Evolutionary conservation across 441 rosid genomes (phyloP), one percentile per base, ranked within the genome.

Genomic region (Euphorbia celastroides): DNA sequence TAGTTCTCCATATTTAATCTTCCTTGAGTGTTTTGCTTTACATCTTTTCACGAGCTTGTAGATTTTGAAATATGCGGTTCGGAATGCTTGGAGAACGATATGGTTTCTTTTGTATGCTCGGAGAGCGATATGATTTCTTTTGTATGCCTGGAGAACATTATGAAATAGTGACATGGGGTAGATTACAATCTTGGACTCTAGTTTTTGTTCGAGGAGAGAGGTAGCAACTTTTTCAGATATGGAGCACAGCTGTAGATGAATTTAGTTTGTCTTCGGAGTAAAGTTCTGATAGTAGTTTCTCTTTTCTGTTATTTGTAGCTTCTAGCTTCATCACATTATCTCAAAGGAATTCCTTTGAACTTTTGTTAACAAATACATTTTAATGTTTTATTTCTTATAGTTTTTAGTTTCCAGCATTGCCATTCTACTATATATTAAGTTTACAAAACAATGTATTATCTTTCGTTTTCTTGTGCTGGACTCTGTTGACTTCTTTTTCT

Each of bases 401-500:
- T 0, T 22, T 42, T 48, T 51, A 34, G 5, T 68, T 50, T 44
- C 57, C 16, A 41, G 13, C 55, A 25, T 12, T 16, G 34, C 58
- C 23, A 31, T 20, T 25, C 22, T 16, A 51, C 56, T 19, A 1
- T 26, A 1, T 51, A 20, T 51, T 51, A 51, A n/a, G 22, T 51
- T 26, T 51, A 48, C 19, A 17, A 20, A 41, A 28, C 38, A 13
- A 28, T 27, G 14, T 8, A 20, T 30, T 16, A 13, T 55, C 58
- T 25, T 51, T 51, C 42, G n/a, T 27, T 57, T 27, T 17, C 26
- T 65, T 51, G 7, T n/a, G 11, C 31, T 27, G 48, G 31, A 48
- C 42, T 32, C 16, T 19, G 27, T 26, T 73, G 61, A 65, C 64
- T 69, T 54, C 16, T 63, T 22, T 54, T 31, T 1, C 19, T 16